Evolutionary conservation across 345 rosid genomes (phyloP).

Genomic region (Populus pruinosa): DNA sequence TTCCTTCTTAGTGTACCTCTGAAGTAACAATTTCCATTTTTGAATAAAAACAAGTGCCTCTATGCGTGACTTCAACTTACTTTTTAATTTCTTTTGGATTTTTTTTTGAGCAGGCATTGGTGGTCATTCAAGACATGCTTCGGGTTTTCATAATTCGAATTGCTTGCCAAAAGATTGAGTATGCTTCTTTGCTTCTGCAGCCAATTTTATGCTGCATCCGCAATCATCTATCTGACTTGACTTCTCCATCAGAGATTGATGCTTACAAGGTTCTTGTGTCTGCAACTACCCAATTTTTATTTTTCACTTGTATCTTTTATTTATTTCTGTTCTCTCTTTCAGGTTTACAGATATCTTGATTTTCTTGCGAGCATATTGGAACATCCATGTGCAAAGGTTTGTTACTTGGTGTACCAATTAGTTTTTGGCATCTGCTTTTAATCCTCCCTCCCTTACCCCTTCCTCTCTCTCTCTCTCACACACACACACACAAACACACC

Average conservation of each 20-base stretch:
- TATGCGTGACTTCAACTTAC: background rate
- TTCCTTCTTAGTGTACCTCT: background rate
- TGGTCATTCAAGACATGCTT: slow-evolving; percentile 92
- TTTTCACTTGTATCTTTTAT: slow-evolving; percentile 10
- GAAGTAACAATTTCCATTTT: background rate
- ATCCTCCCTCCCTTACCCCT: background rate
- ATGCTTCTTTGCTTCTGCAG: slow-evolving; percentile 65
- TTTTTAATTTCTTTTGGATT: background rate
- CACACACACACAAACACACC: background rate
- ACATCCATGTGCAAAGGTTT: slow-evolving; percentile 85
- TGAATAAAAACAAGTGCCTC: background rate
- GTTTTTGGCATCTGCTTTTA: background rate
- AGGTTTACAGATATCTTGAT: slow-evolving; percentile 71
- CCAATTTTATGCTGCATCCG: slow-evolving; percentile 69
- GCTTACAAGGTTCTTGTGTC: slow-evolving; percentile 63
- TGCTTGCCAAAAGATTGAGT: slow-evolving; percentile 68
- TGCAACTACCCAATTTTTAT: slow-evolving; percentile 14
- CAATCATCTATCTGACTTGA: slow-evolving; percentile 41
- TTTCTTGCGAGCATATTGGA: slow-evolving; percentile 77
- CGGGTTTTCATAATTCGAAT: slow-evolving; percentile 81
- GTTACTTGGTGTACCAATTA: slow-evolving; percentile 3
- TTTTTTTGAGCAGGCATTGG: slow-evolving; percentile 55
- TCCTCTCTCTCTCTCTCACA: background rate
- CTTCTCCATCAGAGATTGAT: slow-evolving; percentile 53
- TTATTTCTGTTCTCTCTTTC: slow-evolving; percentile 23